Evolutionary conservation across 1,139 yeast species (phyloP).

Genomic region (Candida gigantensis): DNA sequence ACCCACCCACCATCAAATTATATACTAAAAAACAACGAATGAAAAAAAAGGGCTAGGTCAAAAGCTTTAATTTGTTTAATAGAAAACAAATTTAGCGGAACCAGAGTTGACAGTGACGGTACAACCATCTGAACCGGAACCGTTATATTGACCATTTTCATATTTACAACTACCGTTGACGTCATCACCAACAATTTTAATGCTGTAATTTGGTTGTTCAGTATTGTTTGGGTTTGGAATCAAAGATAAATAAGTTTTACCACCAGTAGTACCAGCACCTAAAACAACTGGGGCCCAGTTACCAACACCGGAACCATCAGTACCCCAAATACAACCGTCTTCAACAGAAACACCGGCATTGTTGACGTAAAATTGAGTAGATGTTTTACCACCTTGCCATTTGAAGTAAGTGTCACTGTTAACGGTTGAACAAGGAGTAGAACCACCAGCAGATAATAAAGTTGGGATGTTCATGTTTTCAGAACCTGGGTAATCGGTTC

Average conservation of each 20-base stretch:
- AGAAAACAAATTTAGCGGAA: slow-evolving; percentile 71
- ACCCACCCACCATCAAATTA: neutral
- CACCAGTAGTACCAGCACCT: slow-evolving; percentile 86
- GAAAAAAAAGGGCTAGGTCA: neutral
- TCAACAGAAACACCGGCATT: slow-evolving; percentile 87
- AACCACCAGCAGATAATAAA: slow-evolving; percentile 65
- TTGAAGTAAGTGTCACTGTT: slow-evolving; percentile 72
- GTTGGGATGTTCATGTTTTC: slow-evolving; percentile 98
- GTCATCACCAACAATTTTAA: slow-evolving; percentile 74
- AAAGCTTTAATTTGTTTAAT: slow-evolving; percentile 18
- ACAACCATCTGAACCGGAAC: slow-evolving; percentile 78
- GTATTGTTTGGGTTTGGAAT: slow-evolving; percentile 94
- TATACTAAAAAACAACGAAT: neutral
- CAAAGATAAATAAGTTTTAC: slow-evolving; percentile 82
- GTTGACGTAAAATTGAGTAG: slow-evolving; percentile 96
- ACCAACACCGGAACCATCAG: slow-evolving; percentile 76
- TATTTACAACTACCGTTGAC: slow-evolving; percentile 80
- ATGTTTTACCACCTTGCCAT: slow-evolving; percentile 83
- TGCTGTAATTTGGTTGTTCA: slow-evolving; percentile 76
- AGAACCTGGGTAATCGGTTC: slow-evolving; percentile 98
- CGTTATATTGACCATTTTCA: slow-evolving; percentile 74
- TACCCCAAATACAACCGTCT: slow-evolving; percentile 95
- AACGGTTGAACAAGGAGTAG: slow-evolving; percentile 74
- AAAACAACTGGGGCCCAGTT: slow-evolving; percentile 98
- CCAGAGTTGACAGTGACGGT: slow-evolving; percentile 88